Evolutionary conservation across 1,139 yeast genomes (phyloP).

Genomic region (Blastobotrys aristatus): DNA sequence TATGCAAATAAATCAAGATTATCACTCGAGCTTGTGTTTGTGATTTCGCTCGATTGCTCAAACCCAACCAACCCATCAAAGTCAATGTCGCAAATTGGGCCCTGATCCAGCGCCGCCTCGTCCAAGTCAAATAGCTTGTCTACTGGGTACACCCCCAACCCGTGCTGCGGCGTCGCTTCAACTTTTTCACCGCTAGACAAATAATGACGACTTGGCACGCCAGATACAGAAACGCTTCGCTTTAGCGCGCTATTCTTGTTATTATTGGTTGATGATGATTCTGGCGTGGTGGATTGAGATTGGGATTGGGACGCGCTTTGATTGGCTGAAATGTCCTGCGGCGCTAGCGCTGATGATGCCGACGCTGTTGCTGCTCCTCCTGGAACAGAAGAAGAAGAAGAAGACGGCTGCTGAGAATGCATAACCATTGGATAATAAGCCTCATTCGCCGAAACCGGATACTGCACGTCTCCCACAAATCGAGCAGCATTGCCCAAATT

Average conservation of each 20-base stretch:
- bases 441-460: slow-evolving; percentile 9
- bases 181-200: not conserved
- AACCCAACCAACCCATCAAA: not conserved
- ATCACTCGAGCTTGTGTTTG: not conserved
- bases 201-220: not conserved
- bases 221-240: slow-evolving; percentile 6
- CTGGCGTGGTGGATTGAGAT: no score
- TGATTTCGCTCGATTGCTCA: no score
- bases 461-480: not conserved
- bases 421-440: slow-evolving; percentile 1
- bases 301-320: no score
- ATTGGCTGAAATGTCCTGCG: no score
- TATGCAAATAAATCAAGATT: slow-evolving; percentile 10
- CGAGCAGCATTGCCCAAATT: slow-evolving; percentile 2
- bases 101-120: not conserved
- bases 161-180: not conserved
- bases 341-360: no score
- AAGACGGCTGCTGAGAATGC: no score
- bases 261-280: no score
- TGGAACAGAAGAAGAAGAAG: no score
- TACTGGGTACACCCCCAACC: not conserved
- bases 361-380: no score
- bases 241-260: not conserved
- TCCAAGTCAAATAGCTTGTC: slow-evolving; percentile 1
- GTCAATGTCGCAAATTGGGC: not conserved